Evolutionary conservation across 2,329 filamentous ascomycete genomes (phyloP).

Genomic region (Xylaria multiplex): DNA sequence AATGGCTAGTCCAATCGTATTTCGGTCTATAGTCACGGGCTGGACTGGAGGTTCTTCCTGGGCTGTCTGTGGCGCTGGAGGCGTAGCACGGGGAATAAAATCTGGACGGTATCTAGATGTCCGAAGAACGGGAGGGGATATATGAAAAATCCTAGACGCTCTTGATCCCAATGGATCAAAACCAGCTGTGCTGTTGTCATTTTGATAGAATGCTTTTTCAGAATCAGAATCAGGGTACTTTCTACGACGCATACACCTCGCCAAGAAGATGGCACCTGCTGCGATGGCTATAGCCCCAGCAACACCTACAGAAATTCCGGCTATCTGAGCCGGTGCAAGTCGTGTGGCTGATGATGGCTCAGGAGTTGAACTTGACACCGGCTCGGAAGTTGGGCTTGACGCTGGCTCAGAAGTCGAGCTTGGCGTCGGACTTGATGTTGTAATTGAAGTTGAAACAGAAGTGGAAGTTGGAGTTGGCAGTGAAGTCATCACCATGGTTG

Average conservation of each 20-base stretch:
- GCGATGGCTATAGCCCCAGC: conserved; percentile 61
- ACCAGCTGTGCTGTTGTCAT: conserved; percentile 52
- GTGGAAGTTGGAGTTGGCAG: conserved; percentile 13
- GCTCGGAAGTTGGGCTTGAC: conserved; percentile 24
- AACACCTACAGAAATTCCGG: conserved; percentile 67
- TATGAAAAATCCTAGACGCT: conserved; percentile 50
- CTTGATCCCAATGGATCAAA: conserved; percentile 41
- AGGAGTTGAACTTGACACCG: conserved; percentile 24
- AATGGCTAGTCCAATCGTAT: conserved; percentile 59
- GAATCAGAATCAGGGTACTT: conserved; percentile 49
- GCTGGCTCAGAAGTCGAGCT: not conserved
- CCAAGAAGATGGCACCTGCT: conserved; percentile 58
- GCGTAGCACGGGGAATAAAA: conserved; percentile 37
- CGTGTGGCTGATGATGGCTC: conserved; percentile 25
- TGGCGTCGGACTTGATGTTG: conserved; percentile 2
- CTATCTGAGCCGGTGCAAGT: conserved; percentile 60
- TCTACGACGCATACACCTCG: conserved; percentile 55
- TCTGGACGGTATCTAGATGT: conserved; percentile 45
- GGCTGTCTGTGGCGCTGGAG: conserved; percentile 39
- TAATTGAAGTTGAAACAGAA: not conserved
- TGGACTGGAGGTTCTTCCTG: conserved; percentile 28
- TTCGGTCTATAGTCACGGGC: conserved; percentile 41
- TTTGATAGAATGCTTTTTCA: conserved; percentile 53
- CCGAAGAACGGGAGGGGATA: conserved; percentile 54
- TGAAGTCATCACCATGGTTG: conserved; percentile 28